A percentile compares a stretch with the other conserved stretches of the same genome.
phyloP scores from a whole-genome alignment of 2,329 filamentous ascomycete genomes.

The Leptographium wingfieldii region DNA sequence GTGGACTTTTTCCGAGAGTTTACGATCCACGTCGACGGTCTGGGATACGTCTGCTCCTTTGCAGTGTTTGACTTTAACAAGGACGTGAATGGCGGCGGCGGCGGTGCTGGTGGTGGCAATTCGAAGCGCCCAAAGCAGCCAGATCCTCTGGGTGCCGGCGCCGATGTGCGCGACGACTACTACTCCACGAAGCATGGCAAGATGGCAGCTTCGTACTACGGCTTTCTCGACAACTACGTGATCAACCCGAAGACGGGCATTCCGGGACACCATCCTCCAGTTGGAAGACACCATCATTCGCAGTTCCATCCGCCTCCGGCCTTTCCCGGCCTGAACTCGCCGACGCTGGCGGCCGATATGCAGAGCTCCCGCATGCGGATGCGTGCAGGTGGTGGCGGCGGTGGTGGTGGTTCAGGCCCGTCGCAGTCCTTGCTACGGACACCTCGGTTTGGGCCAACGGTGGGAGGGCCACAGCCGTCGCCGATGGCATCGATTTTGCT shows the following conservation, averaged over 20 bases:
- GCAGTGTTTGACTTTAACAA: constrained; percentile 96
- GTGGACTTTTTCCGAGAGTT: constrained; percentile 98
- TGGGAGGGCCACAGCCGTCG: constrained; percentile 32
- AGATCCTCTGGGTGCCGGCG: constrained; percentile 19
- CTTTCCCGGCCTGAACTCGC: constrained; percentile 59
- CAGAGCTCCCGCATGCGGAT: constrained; percentile 35
- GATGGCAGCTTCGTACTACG: constrained; percentile 94
- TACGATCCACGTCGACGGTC: constrained; percentile 88
- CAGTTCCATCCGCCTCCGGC: constrained; percentile 64
- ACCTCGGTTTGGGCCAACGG: constrained; percentile 30
- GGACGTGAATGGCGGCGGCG: constrained; percentile 32
- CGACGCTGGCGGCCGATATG: constrained; percentile 43
- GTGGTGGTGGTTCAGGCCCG: constrained; percentile 17
- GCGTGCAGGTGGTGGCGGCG: constrained; percentile 20
- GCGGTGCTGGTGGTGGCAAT: neutral
- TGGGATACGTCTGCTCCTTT: constrained; percentile 94
- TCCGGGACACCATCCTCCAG: constrained; percentile 45
- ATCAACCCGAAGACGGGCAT: constrained; percentile 58
- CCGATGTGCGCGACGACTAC: constrained; percentile 79
- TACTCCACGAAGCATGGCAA: constrained; percentile 93
- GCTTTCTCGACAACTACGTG: constrained; percentile 86
- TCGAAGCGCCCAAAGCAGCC: constrained; percentile 19
- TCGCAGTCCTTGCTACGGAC: constrained; percentile 23
- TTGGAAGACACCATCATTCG: constrained; percentile 53
- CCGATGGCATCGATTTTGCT: constrained; percentile 63